Evolutionary conservation across 2,329 filamentous ascomycete genomes (phyloP), one percentile per base, ranked within the genome.

Genomic region (Fusarium zealandicum): DNA sequence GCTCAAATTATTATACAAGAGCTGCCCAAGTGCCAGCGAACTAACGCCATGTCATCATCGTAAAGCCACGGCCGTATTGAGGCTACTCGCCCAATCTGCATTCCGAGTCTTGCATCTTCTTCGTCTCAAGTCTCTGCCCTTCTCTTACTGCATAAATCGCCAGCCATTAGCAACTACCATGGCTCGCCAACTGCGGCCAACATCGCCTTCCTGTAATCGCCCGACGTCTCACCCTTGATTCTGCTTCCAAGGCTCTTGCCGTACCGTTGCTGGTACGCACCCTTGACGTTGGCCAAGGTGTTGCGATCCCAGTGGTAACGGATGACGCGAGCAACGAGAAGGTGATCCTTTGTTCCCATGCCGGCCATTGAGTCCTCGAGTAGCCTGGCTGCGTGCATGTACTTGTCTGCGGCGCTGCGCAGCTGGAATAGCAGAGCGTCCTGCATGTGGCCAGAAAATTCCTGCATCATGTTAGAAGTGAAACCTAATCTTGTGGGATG

Each of bases 361-460:
- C 93, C 95, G 1, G 85, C 82, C 93, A 98, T 98, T 13, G 89
- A 81, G 12, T 90, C 89, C 70, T 97, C 92, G n/a, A 98, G 80
- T 5, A 91, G 78, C 17, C 82, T 77, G 1, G 93, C 95, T 66
- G 96, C 93, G 61, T 92, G 88, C 80, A 90, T 89, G 53, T 90
- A 91, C 62, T 89, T 90, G 74, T 97, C 92, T 6, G 84, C 78
- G 3, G 90, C 93, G 11, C 88, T 81, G 10, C 83, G 82, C n/a
- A 97, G 78, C 72, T 96, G 92, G 70, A 86, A 87, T 20, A 95
- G 76, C 1, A 98, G 82, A 0, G 92, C 92, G 13, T 90, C 84
- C 71, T 93, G 81, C 92, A 98, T 97, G 71, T 98, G 93, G 1
- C 93, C 93, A 0, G 88, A 90, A 75, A 97, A 97, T 68, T 95